These are phyloP conservation scores for Fomes fomentarius DNA, from an alignment of 1,284 basidiomycete genomes.

Conservation along the genomic window DNA sequence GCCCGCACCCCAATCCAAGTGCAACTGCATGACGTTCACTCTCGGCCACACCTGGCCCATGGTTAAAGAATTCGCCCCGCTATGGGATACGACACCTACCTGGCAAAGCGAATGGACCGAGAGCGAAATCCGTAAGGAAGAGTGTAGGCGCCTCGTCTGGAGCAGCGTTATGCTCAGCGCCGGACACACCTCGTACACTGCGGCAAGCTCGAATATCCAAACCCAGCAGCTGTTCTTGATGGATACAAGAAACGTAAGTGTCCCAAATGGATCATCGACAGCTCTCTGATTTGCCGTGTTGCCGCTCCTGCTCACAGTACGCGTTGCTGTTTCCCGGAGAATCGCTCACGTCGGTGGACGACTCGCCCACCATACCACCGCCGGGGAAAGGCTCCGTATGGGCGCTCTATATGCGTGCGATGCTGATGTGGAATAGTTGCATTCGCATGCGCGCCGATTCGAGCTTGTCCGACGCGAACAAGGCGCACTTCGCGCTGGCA, in stretches of 20 bases:
- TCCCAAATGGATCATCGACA: neutral
- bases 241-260: slow-evolving; percentile 67
- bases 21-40: slow-evolving; percentile 55
- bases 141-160: slow-evolving; percentile 72
- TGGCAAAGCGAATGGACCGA: slow-evolving; percentile 65
- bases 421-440: slow-evolving; percentile 75
- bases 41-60: slow-evolving; percentile 53
- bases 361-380: slow-evolving; percentile 28
- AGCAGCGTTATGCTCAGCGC: slow-evolving; percentile 64
- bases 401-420: slow-evolving; percentile 70
- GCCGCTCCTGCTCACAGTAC: slow-evolving; percentile 45
- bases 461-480: slow-evolving; percentile 46
- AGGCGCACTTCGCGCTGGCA: slow-evolving; percentile 62
- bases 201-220: slow-evolving; percentile 43
- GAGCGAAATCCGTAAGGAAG: slow-evolving; percentile 67
- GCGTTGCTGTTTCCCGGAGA: slow-evolving; percentile 73
- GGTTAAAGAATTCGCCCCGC: slow-evolving; percentile 56
- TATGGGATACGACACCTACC: slow-evolving; percentile 66
- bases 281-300: neutral
- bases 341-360: slow-evolving; percentile 37
- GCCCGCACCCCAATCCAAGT: slow-evolving; percentile 26
- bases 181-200: slow-evolving; percentile 62
- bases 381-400: slow-evolving; percentile 66
- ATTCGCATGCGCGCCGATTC: slow-evolving; percentile 55
- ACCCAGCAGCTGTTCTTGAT: slow-evolving; percentile 59